phyloP scores from a whole-genome alignment of 257 asterid species.

The Solanum rostratum region DNA sequence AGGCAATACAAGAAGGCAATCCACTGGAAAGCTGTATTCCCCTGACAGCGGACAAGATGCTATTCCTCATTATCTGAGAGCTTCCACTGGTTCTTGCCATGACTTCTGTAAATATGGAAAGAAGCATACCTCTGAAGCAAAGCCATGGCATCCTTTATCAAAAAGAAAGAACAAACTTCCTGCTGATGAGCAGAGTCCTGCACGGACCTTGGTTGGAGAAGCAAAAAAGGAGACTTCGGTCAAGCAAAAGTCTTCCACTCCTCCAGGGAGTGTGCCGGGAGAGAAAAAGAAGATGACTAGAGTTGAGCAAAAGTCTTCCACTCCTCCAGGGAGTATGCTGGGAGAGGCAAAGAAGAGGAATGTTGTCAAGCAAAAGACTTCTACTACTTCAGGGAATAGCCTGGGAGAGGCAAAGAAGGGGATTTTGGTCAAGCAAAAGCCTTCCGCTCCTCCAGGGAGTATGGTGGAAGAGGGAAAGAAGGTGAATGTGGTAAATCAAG shows the following conservation, averaged over 20 bases:
- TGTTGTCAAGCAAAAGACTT: not conserved
- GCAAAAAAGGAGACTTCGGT: slow-evolving; percentile 14
- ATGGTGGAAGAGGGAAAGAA: not conserved
- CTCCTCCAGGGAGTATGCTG: slow-evolving; percentile 9
- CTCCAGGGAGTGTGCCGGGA: slow-evolving; percentile 10
- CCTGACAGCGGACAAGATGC: slow-evolving; percentile 11
- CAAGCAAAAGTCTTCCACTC: not conserved
- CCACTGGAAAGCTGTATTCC: slow-evolving; percentile 28
- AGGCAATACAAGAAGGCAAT: slow-evolving; percentile 18
- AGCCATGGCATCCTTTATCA: slow-evolving; percentile 31
- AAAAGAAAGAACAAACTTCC: slow-evolving; percentile 24
- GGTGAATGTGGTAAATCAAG: slow-evolving; percentile 2
- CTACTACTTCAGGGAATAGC: slow-evolving; percentile 5
- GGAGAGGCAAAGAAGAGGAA: slow-evolving; percentile 26
- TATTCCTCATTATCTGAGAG: slow-evolving; percentile 62
- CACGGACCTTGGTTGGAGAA: slow-evolving; percentile 17
- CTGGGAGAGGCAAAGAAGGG: slow-evolving; percentile 28
- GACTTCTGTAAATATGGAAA: slow-evolving; percentile 77
- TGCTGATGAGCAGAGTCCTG: slow-evolving; percentile 16
- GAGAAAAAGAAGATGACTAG: slow-evolving; percentile 23
- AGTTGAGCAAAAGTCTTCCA: not conserved
- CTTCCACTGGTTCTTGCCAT: slow-evolving; percentile 88
- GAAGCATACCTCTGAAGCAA: slow-evolving; percentile 27
- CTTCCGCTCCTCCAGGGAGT: not conserved
- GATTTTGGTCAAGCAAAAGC: not conserved